Conservation (phyloP, 495 filamentous ascomycete species). For the Pseudevernia furfuracea region DNA sequence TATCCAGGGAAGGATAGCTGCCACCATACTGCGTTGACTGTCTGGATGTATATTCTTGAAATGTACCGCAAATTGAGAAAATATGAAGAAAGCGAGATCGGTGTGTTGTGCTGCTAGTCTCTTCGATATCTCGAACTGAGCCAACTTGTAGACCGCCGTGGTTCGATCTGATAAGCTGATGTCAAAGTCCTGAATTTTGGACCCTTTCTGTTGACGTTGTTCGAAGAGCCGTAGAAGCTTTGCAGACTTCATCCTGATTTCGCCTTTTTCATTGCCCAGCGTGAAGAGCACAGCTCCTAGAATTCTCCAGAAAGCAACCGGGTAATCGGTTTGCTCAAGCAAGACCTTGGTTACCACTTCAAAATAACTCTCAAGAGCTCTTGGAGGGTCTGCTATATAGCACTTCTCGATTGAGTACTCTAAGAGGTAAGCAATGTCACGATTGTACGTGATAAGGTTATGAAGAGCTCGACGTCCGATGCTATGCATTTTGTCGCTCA, state of each 20-base stretch:
- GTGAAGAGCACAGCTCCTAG: conserved; percentile 82
- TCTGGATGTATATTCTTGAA: conserved; percentile 77
- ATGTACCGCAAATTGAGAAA: conserved; percentile 86
- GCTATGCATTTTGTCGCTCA: conserved; percentile 82
- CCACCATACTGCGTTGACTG: conserved; percentile 86
- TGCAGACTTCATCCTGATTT: conserved; percentile 80
- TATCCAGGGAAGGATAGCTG: conserved; percentile 91
- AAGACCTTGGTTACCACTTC: conserved; percentile 84
- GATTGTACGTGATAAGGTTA: conserved; percentile 86
- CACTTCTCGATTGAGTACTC: conserved; percentile 84
- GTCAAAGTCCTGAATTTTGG: conserved; percentile 91
- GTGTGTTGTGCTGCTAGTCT: conserved; percentile 79
- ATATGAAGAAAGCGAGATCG: conserved; percentile 83
- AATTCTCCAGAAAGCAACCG: conserved; percentile 81
- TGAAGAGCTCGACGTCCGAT: conserved; percentile 85
- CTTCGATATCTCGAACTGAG: conserved; percentile 93
- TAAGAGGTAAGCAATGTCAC: conserved; percentile 70
- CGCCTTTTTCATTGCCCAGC: conserved; percentile 79
- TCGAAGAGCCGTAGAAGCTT: conserved; percentile 77
- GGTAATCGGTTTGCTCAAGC: conserved; percentile 68
- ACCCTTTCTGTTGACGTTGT: conserved; percentile 73
- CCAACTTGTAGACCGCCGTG: conserved; percentile 92
- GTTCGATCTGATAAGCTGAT: conserved; percentile 98
- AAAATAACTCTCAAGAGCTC: conserved; percentile 90
- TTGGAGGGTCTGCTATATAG: conserved; percentile 68